These are phyloP conservation scores for Serendipita sp. DNA, from an alignment of 768 basidiomycete species.

Conservation along the genomic window DNA sequence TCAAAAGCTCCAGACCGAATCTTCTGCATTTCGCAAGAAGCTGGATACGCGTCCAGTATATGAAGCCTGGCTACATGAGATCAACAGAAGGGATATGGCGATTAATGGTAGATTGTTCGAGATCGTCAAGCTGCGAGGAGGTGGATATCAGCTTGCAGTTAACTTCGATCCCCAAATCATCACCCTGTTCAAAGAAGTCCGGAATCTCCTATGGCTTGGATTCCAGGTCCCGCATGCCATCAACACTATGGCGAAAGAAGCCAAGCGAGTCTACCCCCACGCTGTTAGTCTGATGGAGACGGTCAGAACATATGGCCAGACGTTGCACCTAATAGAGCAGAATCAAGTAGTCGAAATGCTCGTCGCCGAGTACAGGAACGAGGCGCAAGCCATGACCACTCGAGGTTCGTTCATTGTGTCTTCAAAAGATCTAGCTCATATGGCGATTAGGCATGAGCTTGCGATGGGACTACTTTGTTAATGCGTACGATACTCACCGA, in stretches of 20 bases:
- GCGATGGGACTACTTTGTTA: slow-evolving; percentile 94
- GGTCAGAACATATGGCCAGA: slow-evolving; percentile 94
- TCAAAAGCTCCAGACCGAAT: slow-evolving; percentile 88
- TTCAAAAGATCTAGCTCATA: background rate
- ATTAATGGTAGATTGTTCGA: slow-evolving; percentile 87
- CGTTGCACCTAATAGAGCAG: slow-evolving; percentile 73
- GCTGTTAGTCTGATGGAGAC: slow-evolving; percentile 98
- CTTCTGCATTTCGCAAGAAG: slow-evolving; percentile 82
- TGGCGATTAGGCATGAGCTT: slow-evolving; percentile 64
- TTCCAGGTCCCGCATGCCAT: slow-evolving; percentile 92
- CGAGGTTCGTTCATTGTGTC: slow-evolving; percentile 42
- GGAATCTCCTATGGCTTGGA: slow-evolving; percentile 88
- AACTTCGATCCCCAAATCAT: slow-evolving; percentile 99
- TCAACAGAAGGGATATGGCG: slow-evolving; percentile 81
- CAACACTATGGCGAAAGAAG: slow-evolving; percentile 95
- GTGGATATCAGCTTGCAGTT: slow-evolving; percentile 70
- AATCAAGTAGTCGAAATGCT: slow-evolving; percentile 89
- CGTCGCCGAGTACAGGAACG: slow-evolving; percentile 85
- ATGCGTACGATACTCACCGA: slow-evolving; percentile 73
- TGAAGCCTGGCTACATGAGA: slow-evolving; percentile 93
- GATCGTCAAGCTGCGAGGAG: slow-evolving; percentile 59
- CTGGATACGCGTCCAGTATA: slow-evolving; percentile 87
- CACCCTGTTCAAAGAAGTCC: slow-evolving; percentile 94
- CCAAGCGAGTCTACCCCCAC: slow-evolving; percentile 94
- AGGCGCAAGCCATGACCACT: slow-evolving; percentile 82